Percentiles rank a stretch among this genome's conserved stretches.
These are phyloP conservation scores for Tylopilus cervinicoccineus DNA, from an alignment of 768 basidiomycete species.

Conservation along the genomic window DNA sequence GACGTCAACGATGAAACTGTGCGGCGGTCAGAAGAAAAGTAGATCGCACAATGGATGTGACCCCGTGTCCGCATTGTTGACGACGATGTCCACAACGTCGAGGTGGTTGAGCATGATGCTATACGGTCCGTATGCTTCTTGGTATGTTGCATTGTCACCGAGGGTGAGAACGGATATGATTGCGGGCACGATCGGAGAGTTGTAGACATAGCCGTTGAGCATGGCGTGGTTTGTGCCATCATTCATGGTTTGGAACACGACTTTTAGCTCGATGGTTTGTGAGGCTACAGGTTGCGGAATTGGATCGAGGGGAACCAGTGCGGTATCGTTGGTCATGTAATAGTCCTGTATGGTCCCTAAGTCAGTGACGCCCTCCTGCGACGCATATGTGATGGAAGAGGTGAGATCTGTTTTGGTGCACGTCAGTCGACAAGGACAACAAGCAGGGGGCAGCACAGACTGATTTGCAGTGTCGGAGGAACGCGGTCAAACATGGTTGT, in stretches of 20 bases:
- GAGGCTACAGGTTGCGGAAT: conserved; percentile 50
- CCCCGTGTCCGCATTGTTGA: conserved; percentile 68
- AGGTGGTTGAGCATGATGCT: conserved; percentile 73
- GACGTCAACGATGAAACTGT: background rate
- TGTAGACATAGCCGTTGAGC: conserved; percentile 69
- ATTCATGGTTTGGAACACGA: conserved; percentile 78
- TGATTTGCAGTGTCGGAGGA: conserved; percentile 69
- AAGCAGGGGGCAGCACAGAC: conserved; percentile 38
- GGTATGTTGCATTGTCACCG: conserved; percentile 65
- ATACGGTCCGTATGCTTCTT: conserved; percentile 71
- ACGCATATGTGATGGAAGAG: conserved; percentile 72
- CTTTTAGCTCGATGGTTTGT: conserved; percentile 63
- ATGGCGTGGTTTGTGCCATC: conserved; percentile 84
- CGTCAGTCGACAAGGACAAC: background rate
- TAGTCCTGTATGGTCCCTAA: conserved; percentile 54
- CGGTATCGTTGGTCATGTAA: conserved; percentile 59
- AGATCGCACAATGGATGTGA: conserved; percentile 78
- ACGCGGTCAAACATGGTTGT: conserved; percentile 83
- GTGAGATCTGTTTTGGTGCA: conserved; percentile 59
- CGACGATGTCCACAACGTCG: conserved; percentile 73
- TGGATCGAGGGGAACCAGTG: conserved; percentile 58
- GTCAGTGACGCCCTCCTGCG: conserved; percentile 48
- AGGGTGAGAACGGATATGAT: conserved; percentile 75
- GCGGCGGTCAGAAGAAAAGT: background rate
- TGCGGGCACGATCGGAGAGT: conserved; percentile 67